phyloP scores from a whole-genome alignment of 148 eudicot genomes.

The Silene conica region DNA sequence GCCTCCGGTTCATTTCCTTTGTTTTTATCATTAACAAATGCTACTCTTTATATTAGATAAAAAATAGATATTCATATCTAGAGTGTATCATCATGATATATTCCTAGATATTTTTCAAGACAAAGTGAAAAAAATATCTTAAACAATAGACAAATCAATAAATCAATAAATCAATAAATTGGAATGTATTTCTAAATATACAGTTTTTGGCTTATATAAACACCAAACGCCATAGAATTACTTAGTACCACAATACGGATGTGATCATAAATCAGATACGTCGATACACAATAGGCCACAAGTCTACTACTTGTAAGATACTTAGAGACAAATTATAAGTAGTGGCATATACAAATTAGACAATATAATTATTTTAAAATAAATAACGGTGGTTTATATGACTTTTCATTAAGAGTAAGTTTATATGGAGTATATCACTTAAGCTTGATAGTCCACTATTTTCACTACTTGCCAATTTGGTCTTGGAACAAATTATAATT shows the following conservation, averaged over 20 bases:
- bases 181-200: background rate
- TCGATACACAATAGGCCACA: background rate
- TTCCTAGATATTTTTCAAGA: background rate
- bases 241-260: background rate
- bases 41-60: no score
- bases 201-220: background rate
- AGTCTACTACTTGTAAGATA: background rate
- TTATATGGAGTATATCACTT: no score
- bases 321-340: background rate
- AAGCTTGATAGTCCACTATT: no score
- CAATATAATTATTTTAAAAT: background rate
- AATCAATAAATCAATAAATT: no score
- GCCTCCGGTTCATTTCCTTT: no score
- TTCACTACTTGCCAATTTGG: no score
- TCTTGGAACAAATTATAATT: no score
- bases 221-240: background rate
- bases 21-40: no score
- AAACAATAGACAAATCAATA: background rate
- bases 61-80: no score
- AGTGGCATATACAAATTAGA: background rate
- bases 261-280: constrained; percentile 12
- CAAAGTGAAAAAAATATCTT: background rate
- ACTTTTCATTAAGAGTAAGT: no score
- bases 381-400: no score
- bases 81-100: no score